These are phyloP conservation scores for Phytophthora pinifolia DNA, from an alignment of 352 stramenopile species.

Conservation along the genomic window DNA sequence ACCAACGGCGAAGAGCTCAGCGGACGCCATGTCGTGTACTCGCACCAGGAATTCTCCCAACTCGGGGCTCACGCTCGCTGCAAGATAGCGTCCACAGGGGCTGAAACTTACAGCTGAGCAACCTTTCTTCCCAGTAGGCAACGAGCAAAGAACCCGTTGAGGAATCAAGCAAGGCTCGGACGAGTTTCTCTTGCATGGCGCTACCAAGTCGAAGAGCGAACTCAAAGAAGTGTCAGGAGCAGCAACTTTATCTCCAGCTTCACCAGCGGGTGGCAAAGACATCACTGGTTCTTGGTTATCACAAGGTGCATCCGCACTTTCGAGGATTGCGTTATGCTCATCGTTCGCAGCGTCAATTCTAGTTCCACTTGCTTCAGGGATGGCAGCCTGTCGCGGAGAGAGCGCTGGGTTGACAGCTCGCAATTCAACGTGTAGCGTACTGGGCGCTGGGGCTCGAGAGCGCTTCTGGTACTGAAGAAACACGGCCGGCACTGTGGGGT, in stretches of 20 bases:
- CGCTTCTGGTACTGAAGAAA: conserved; percentile 72
- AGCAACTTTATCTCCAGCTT: neutral
- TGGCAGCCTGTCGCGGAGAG: conserved; percentile 8
- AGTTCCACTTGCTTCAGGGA: neutral
- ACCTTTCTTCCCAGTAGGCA: conserved; percentile 55
- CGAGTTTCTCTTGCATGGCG: conserved; percentile 32
- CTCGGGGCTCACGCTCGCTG: conserved; percentile 39
- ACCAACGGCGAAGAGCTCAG: conserved; percentile 34
- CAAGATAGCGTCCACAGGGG: conserved; percentile 52
- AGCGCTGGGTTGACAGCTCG: conserved; percentile 12
- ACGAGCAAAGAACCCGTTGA: conserved; percentile 50
- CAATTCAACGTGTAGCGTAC: conserved; percentile 44
- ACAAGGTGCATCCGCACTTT: neutral
- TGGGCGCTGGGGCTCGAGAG: conserved; percentile 24
- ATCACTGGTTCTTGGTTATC: conserved; percentile 25
- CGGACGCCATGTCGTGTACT: conserved; percentile 47
- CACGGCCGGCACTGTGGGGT: conserved; percentile 40
- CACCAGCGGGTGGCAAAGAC: neutral
- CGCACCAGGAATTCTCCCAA: conserved; percentile 43
- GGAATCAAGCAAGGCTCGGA: conserved; percentile 58
- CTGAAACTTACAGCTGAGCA: conserved; percentile 67
- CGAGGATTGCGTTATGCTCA: conserved; percentile 1
- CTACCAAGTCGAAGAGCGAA: conserved; percentile 20
- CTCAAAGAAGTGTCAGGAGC: conserved; percentile 1
- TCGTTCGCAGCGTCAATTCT: neutral